These are phyloP conservation scores for Chrysanthemum lavandulifolium DNA, from an alignment of 129 eudicot genomes.

Conservation along the genomic window DNA sequence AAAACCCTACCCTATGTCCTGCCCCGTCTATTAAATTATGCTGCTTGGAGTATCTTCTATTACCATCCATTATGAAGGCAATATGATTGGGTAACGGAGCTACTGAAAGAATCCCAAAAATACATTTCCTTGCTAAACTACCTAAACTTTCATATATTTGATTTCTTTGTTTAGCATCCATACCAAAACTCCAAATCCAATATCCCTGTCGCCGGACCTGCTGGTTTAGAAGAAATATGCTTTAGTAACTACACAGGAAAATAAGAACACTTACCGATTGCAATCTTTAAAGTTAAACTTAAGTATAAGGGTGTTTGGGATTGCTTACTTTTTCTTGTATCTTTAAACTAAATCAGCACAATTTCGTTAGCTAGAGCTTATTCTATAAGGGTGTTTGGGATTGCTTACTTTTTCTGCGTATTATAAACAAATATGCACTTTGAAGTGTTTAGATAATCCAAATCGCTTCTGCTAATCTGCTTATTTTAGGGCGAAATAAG, in stretches of 20 bases:
- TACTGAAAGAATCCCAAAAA: constrained; percentile 40
- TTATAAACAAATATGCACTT: too few species aligned
- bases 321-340: neutral
- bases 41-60: constrained; percentile 66
- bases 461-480: too few species aligned
- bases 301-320: too few species aligned
- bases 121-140: constrained; percentile 44
- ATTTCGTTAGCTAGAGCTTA: neutral
- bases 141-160: constrained; percentile 22
- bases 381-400: too few species aligned
- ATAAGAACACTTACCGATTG: too few species aligned
- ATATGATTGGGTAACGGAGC: constrained; percentile 59
- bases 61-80: constrained; percentile 79
- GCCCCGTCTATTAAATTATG: constrained; percentile 46
- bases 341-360: neutral
- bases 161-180: constrained; percentile 27
- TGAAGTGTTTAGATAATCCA: too few species aligned
- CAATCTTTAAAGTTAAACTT: too few species aligned
- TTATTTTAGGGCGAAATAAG: too few species aligned
- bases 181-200: constrained; percentile 16
- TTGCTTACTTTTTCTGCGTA: too few species aligned
- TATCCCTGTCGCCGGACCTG: constrained; percentile 26
- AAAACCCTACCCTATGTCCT: constrained; percentile 62
- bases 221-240: constrained; percentile 6
- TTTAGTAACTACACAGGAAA: neutral